Conservation (phyloP, 78 protist genomes). For the Dictyostelium brefeldianum region DNA sequence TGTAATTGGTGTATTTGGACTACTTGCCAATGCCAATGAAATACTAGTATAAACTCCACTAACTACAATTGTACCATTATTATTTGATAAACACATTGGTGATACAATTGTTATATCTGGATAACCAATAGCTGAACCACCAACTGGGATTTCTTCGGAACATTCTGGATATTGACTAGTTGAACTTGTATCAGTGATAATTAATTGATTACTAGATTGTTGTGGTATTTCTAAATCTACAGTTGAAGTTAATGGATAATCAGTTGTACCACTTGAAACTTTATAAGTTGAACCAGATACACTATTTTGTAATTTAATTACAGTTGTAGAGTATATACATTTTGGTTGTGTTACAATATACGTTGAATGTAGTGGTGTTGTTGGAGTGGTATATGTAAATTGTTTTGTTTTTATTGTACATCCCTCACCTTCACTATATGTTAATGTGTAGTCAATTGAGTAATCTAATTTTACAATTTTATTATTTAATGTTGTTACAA, state of each 20-base stretch:
- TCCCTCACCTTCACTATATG: neutral
- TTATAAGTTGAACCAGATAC: neutral
- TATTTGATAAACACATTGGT: neutral
- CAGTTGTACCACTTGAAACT: neutral
- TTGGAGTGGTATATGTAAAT: neutral
- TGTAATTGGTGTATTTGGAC: neutral
- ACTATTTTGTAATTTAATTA: neutral
- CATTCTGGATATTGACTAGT: neutral
- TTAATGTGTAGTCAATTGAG: neutral
- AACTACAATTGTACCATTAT: neutral
- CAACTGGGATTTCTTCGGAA: neutral
- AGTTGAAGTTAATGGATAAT: neutral
- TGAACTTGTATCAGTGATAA: neutral
- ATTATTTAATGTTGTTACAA: neutral
- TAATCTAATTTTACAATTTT: neutral
- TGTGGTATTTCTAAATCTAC: neutral
- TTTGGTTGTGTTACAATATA: neutral
- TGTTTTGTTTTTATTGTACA: neutral
- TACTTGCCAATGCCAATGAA: neutral
- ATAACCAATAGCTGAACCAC: neutral
- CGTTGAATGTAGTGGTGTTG: neutral
- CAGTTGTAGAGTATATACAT: neutral
- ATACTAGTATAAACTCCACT: neutral
- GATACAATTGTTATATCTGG: neutral
- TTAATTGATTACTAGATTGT: neutral